Evolutionary conservation across 78 protist genomes (phyloP).

Genomic region (Dictyostelium firmibasis): DNA sequence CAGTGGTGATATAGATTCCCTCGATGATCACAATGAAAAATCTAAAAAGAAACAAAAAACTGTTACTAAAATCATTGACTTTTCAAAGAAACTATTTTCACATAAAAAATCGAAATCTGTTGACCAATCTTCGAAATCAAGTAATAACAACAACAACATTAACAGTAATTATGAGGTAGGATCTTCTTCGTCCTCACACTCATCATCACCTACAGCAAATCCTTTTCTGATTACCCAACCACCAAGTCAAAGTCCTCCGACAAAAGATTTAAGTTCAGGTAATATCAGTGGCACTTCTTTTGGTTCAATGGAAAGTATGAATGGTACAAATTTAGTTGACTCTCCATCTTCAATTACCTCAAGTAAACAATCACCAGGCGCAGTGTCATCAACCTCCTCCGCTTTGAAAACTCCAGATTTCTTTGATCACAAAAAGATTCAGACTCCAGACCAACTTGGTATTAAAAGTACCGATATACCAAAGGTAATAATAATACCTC

Average conservation of each 20-base stretch:
- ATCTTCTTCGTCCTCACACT: neutral
- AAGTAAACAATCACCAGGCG: neutral
- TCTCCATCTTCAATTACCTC: neutral
- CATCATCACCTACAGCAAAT: neutral
- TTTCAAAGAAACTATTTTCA: constrained; percentile 5
- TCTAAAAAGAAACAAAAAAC: constrained; percentile 1
- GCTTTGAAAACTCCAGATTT: neutral
- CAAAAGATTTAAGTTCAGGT: neutral
- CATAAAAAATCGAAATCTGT: constrained; percentile 11
- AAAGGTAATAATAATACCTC: constrained; percentile 17
- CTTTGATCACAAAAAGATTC: constrained; percentile 9
- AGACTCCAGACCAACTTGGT: constrained; percentile 14
- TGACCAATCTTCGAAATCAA: neutral
- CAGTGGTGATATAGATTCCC: neutral
- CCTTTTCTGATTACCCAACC: neutral
- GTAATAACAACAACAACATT: neutral
- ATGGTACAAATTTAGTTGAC: neutral
- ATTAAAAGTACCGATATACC: neutral
- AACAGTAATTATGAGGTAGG: neutral
- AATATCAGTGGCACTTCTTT: neutral
- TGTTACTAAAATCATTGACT: neutral
- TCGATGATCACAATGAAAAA: neutral
- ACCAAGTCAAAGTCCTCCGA: neutral
- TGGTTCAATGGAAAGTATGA: neutral
- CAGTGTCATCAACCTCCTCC: neutral